These are phyloP conservation scores for Colletotrichum simmondsii DNA, from an alignment of 2,329 filamentous ascomycete species.

Conservation along the genomic window DNA sequence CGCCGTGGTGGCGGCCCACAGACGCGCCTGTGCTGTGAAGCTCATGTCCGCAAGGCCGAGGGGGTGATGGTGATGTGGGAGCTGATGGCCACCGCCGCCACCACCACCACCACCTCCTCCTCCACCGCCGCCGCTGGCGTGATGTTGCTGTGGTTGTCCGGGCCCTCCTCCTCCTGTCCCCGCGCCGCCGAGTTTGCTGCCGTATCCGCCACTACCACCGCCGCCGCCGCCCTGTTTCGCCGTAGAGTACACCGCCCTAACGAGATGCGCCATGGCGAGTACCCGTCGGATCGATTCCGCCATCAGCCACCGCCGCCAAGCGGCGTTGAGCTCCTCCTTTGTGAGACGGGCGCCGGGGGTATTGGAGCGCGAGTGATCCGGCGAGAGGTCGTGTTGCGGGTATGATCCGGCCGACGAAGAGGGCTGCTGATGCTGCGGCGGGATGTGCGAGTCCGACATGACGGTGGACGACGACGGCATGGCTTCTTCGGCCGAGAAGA, in stretches of 20 bases:
- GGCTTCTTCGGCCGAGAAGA: slow-evolving; percentile 28
- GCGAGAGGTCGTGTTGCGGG: slow-evolving; percentile 21
- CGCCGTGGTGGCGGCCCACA: slow-evolving; percentile 35
- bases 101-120: background rate
- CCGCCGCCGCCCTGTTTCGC: slow-evolving; percentile 30
- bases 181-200: slow-evolving; percentile 9
- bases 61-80: slow-evolving; percentile 5
- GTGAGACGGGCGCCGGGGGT: slow-evolving; percentile 16
- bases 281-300: slow-evolving; percentile 35
- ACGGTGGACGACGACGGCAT: slow-evolving; percentile 1
- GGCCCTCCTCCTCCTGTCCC: background rate
- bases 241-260: slow-evolving; percentile 32
- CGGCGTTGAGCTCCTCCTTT: slow-evolving; percentile 32
- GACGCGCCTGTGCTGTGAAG: slow-evolving; percentile 33
- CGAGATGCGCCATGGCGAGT: slow-evolving; percentile 32
- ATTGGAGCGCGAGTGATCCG: slow-evolving; percentile 23
- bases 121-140: background rate
- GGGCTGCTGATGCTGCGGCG: slow-evolving; percentile 7
- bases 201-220: background rate
- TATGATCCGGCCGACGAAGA: slow-evolving; percentile 21
- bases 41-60: slow-evolving; percentile 32
- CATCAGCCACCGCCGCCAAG: slow-evolving; percentile 36
- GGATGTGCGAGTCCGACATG: slow-evolving; percentile 11
- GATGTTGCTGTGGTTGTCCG: background rate
- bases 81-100: background rate